Conservation (phyloP, 2,329 filamentous ascomycete species). For the Raffaelea ambrosiae region DNA sequence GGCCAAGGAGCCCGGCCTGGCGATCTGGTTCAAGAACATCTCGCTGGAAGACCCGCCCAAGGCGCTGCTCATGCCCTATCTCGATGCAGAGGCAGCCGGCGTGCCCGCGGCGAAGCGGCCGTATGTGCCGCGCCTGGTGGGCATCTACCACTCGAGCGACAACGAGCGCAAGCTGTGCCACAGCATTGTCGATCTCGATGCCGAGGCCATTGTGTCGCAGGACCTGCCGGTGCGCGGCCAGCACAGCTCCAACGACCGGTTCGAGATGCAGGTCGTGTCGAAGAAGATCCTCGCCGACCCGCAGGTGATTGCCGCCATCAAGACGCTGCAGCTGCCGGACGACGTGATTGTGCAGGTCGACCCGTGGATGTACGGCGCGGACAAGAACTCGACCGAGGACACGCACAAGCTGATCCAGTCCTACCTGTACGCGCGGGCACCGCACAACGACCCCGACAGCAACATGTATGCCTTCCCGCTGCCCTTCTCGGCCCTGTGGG, state of each 20-base stretch:
- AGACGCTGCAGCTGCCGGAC: background rate
- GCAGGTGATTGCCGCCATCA: background rate
- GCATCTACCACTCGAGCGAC: background rate
- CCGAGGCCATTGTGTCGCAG: background rate
- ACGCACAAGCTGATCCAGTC: slow-evolving; percentile 1
- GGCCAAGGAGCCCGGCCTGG: background rate
- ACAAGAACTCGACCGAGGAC: background rate
- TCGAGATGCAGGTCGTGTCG: background rate
- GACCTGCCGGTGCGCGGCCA: background rate
- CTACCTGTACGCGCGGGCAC: background rate
- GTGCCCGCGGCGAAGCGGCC: background rate
- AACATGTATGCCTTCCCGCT: background rate
- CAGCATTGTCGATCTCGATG: background rate
- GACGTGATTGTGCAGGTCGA: background rate
- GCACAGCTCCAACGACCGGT: background rate
- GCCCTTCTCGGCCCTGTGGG: background rate
- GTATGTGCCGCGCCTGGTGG: background rate
- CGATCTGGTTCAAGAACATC: background rate
- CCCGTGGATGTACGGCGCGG: background rate
- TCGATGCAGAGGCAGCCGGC: background rate
- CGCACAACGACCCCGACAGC: slow-evolving; percentile 15
- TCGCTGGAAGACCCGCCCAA: background rate
- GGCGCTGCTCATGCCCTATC: background rate
- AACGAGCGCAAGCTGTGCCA: background rate
- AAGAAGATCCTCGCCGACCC: background rate